phyloP scores from a whole-genome alignment of 2,329 filamentous ascomycete genomes.

The Colletotrichum sp. region DNA sequence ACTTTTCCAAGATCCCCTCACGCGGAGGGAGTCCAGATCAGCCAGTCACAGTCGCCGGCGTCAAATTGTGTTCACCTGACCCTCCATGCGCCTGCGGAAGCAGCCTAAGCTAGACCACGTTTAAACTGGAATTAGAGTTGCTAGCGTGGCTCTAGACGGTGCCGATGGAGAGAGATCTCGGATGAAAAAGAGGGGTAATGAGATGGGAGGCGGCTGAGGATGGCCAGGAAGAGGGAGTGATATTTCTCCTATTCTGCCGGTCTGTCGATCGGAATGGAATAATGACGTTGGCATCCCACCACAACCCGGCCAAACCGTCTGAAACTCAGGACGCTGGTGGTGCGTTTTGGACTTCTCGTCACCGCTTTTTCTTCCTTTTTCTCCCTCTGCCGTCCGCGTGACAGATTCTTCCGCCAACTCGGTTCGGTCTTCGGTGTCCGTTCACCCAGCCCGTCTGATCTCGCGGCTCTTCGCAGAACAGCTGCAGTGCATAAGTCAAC shows the following conservation, averaged over 20 bases:
- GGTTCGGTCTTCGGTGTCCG: background rate
- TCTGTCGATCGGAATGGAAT: background rate
- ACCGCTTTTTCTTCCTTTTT: background rate
- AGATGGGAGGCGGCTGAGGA: background rate
- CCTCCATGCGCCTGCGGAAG: background rate
- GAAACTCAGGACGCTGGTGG: background rate
- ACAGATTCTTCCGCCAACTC: background rate
- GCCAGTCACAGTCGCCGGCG: background rate
- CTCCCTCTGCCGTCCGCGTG: background rate
- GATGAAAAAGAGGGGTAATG: constrained; percentile 4
- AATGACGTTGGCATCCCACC: background rate
- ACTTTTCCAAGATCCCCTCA: background rate
- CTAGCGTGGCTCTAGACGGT: background rate
- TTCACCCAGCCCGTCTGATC: background rate
- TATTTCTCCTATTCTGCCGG: background rate
- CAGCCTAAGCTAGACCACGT: background rate
- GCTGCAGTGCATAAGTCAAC: background rate
- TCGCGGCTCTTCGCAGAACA: background rate
- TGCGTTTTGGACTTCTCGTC: background rate
- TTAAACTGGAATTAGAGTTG: background rate
- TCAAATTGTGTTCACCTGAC: background rate
- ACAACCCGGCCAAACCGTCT: background rate
- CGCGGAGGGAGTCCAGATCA: background rate
- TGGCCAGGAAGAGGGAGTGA: background rate
- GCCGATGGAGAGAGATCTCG: background rate